phyloP scores from a whole-genome alignment of 2,329 filamentous ascomycete species.

The Stachybotrys elegans region DNA sequence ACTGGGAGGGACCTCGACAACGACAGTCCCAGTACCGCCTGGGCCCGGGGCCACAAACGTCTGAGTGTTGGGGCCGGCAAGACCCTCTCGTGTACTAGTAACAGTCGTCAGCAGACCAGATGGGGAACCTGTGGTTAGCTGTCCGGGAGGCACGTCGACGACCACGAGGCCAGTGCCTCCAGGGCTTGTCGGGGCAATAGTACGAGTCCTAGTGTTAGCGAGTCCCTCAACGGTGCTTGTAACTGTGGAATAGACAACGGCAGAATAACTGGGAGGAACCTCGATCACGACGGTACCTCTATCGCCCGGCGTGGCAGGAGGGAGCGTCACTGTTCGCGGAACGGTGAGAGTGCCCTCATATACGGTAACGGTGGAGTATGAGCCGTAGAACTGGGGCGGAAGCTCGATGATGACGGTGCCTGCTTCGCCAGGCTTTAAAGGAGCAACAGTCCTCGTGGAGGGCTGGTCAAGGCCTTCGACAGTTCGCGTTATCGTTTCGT shows the following conservation, averaged over 20 bases:
- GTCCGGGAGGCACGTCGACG: background rate
- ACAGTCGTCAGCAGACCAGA: background rate
- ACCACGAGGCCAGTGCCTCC: background rate
- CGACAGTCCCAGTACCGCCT: background rate
- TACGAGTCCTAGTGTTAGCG: background rate
- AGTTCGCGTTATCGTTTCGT: background rate
- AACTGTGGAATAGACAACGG: background rate
- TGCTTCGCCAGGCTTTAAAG: background rate
- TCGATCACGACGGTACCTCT: background rate
- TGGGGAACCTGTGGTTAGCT: background rate
- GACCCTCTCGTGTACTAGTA: background rate
- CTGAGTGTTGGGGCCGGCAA: background rate
- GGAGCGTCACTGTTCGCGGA: background rate
- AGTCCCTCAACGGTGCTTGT: background rate
- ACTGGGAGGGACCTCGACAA: background rate
- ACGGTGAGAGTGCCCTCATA: background rate
- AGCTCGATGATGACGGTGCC: conserved; percentile 1
- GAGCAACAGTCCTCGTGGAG: background rate
- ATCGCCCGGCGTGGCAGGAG: background rate
- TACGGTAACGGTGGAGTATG: background rate
- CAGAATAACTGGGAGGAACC: background rate
- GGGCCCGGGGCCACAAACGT: background rate
- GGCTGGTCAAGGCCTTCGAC: background rate
- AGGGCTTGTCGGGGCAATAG: background rate
- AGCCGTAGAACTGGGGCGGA: background rate